Evolutionary conservation across 2,329 filamentous ascomycete genomes (phyloP).

Genomic region (Phaeosphaeria sp.): DNA sequence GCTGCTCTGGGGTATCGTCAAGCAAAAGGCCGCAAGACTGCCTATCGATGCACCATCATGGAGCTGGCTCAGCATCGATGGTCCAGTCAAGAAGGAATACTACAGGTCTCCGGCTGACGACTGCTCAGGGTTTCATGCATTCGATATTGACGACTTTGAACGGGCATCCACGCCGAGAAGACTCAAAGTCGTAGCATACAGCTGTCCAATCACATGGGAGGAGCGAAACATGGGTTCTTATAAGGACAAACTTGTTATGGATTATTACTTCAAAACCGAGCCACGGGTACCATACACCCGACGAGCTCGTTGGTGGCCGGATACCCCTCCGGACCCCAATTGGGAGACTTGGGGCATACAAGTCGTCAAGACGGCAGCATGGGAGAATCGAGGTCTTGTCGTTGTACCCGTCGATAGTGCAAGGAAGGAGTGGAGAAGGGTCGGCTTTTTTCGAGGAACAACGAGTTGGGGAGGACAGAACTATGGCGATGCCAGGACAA

Average conservation of each 20-base stretch:
- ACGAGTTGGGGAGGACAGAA: no score
- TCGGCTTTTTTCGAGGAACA: no score
- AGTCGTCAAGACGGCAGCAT: background rate
- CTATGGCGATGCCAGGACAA: no score
- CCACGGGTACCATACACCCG: no score
- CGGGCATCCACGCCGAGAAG: background rate
- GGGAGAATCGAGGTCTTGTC: background rate
- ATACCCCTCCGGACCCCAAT: background rate
- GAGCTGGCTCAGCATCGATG: background rate
- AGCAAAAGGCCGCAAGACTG: background rate
- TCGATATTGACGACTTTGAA: background rate
- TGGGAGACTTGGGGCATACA: background rate
- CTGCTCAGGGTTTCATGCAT: background rate
- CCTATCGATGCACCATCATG: background rate
- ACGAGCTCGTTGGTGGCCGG: background rate
- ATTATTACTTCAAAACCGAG: no score
- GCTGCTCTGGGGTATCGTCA: background rate
- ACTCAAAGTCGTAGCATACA: background rate
- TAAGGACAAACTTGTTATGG: no score
- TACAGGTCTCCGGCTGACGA: background rate
- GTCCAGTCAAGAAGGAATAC: background rate
- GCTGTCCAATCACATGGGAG: background rate
- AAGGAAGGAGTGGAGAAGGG: background rate
- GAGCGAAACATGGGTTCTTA: no score
- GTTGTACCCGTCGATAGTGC: background rate